Evolutionary conservation across 768 basidiomycete genomes (phyloP).

Genomic region (Cystofilobasidium ferigula): DNA sequence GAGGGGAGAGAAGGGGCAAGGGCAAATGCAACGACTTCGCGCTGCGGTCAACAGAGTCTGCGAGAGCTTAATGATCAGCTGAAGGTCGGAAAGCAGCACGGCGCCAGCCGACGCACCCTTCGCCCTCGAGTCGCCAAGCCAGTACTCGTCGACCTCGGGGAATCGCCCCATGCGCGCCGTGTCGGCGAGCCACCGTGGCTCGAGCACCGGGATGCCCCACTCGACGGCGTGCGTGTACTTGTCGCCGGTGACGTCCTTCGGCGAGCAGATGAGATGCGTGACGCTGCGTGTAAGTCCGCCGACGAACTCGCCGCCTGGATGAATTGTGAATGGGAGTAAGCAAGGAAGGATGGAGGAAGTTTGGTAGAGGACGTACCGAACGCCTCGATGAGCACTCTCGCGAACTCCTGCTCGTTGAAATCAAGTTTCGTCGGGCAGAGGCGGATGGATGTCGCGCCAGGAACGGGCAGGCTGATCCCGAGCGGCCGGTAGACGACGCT

Average conservation of each 20-base stretch:
- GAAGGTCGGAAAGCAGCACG: background rate
- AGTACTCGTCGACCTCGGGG: constrained; percentile 1
- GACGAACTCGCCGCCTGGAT: constrained; percentile 35
- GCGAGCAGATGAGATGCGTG: constrained; percentile 71
- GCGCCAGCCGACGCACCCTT: background rate
- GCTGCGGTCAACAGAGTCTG: constrained; percentile 13
- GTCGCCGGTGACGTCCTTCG: constrained; percentile 47
- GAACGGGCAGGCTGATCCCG: constrained; percentile 48
- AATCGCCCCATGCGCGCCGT: constrained; percentile 47
- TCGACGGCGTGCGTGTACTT: constrained; percentile 69
- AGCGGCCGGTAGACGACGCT: constrained; percentile 64
- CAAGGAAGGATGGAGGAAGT: background rate
- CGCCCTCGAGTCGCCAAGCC: constrained; percentile 1
- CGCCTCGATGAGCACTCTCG: constrained; percentile 55
- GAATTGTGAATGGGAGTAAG: constrained; percentile 42
- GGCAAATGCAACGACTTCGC: no score
- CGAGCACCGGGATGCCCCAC: constrained; percentile 67
- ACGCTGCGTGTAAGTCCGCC: constrained; percentile 49
- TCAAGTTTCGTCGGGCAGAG: constrained; percentile 69
- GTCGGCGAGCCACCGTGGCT: constrained; percentile 56
- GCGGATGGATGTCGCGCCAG: constrained; percentile 51
- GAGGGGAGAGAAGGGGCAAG: background rate
- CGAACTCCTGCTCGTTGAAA: constrained; percentile 53
- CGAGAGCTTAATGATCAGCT: no score
- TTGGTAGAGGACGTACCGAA: constrained; percentile 45